phyloP scores from a whole-genome alignment of 345 rosid species.

The Clausena lansium region DNA sequence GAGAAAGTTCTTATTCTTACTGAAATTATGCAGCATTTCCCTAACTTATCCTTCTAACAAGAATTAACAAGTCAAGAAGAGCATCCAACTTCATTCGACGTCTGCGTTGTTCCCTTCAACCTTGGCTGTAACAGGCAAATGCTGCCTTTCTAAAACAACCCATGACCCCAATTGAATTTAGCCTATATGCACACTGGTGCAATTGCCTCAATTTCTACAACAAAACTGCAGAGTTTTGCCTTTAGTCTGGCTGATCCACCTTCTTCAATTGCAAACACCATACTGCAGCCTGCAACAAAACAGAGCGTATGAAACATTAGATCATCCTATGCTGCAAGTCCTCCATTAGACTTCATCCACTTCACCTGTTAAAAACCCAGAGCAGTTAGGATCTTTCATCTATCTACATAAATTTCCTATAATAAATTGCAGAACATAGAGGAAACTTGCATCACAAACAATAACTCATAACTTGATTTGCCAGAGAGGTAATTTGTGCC shows the following conservation, averaged over 20 bases:
- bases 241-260: not conserved
- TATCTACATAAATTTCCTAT: not conserved
- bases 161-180: not conserved
- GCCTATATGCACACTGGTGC: not conserved
- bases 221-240: not conserved
- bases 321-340: not conserved
- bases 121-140: not conserved
- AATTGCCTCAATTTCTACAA: not conserved
- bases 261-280: not conserved
- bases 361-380: not conserved
- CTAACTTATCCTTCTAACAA: not conserved
- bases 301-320: not conserved
- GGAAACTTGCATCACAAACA: not conserved
- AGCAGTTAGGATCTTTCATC: conserved; percentile 5
- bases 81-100: too few species aligned
- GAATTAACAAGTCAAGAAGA: too few species aligned
- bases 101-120: not conserved
- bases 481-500: not conserved
- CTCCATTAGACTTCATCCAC: not conserved
- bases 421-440: not conserved
- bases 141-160: not conserved
- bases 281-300: not conserved
- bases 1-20: not conserved
- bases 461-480: not conserved
- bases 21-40: not conserved